phyloP scores from a whole-genome alignment of 208 protist genomes.

The Wallacemonas rigidus region DNA sequence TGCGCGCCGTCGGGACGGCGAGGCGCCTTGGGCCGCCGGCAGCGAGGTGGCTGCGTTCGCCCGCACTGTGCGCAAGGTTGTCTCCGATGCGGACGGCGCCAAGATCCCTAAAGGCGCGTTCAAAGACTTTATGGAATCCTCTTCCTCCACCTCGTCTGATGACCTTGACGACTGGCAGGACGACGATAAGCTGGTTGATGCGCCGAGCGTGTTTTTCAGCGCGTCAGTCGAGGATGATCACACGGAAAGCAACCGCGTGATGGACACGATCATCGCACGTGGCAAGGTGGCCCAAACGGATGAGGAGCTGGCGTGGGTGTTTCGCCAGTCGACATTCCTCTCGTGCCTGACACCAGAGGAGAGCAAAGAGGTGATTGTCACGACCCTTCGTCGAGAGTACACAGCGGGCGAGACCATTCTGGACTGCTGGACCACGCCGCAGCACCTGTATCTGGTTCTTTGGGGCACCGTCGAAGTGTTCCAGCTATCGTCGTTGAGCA shows the following conservation, averaged over 20 bases:
- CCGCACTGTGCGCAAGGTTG: slow-evolving; percentile 20
- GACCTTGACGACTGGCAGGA: slow-evolving; percentile 45
- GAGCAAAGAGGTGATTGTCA: slow-evolving; percentile 32
- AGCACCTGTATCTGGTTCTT: slow-evolving; percentile 69
- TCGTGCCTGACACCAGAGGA: slow-evolving; percentile 50
- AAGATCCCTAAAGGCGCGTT: not conserved
- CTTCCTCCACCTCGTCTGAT: slow-evolving; percentile 19
- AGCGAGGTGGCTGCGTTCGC: slow-evolving; percentile 6
- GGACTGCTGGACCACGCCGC: slow-evolving; percentile 21
- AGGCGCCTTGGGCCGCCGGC: not conserved
- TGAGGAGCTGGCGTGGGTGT: slow-evolving; percentile 59
- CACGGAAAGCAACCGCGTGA: slow-evolving; percentile 42
- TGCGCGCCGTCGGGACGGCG: not conserved
- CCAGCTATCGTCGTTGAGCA: slow-evolving; percentile 29
- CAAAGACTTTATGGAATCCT: slow-evolving; percentile 9
- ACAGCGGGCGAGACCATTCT: slow-evolving; percentile 58
- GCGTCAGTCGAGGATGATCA: slow-evolving; percentile 23
- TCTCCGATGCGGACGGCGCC: slow-evolving; percentile 16
- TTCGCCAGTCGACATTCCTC: slow-evolving; percentile 56
- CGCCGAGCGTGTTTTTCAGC: slow-evolving; percentile 50
- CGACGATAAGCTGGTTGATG: slow-evolving; percentile 40
- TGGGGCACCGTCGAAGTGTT: slow-evolving; percentile 83
- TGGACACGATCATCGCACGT: slow-evolving; percentile 51
- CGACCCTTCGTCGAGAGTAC: slow-evolving; percentile 76
- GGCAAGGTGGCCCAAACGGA: slow-evolving; percentile 45